Evolutionary conservation across 768 basidiomycete species (phyloP).

Genomic region (Pleurotus citrinopileatus): DNA sequence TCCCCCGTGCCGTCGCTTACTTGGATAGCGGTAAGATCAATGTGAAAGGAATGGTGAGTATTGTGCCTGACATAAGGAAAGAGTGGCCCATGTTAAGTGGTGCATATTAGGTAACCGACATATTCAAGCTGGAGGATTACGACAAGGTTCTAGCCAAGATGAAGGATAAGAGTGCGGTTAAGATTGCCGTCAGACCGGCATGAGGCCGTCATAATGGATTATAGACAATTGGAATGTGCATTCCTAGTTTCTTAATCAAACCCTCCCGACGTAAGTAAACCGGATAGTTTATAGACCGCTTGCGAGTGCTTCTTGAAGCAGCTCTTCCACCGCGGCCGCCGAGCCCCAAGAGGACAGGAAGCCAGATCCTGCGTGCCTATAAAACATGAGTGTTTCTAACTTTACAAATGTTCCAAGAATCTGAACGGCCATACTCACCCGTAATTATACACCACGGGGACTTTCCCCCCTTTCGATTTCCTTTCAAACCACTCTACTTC

Average conservation of each 20-base stretch:
- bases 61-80: no score
- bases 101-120: conserved; percentile 57
- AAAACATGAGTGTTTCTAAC: no score
- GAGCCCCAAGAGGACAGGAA: conserved; percentile 17
- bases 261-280: no score
- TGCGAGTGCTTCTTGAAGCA: conserved; percentile 18
- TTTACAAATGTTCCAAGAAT: background rate
- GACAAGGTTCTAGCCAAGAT: conserved; percentile 73
- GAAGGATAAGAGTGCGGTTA: conserved; percentile 57
- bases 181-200: conserved; percentile 31
- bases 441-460: conserved; percentile 39
- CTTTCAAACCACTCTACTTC: conserved; percentile 44
- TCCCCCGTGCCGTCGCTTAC: conserved; percentile 88
- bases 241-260: no score
- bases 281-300: background rate
- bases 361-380: conserved; percentile 15
- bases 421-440: conserved; percentile 21
- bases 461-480: conserved; percentile 21
- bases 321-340: conserved; percentile 18
- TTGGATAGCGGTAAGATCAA: conserved; percentile 84
- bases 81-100: no score
- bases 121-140: conserved; percentile 67
- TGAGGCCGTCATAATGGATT: no score
- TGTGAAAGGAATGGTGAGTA: conserved; percentile 51
- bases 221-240: no score